Evolutionary conservation across 148 eudicot species (phyloP).

Genomic region (Nepenthes gracilis): DNA sequence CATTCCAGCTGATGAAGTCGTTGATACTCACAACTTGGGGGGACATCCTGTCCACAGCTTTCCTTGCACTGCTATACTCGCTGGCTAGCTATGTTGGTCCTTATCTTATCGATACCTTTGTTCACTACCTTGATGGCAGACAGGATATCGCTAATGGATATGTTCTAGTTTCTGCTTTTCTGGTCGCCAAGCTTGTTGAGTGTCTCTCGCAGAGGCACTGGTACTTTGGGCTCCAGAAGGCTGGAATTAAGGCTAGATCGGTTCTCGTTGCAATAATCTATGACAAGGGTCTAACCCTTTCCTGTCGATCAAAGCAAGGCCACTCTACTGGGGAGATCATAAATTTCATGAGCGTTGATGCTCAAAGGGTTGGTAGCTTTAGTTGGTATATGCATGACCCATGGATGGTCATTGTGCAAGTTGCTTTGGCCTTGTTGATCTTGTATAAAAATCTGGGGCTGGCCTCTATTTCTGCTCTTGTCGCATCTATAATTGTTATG

Average conservation of each 20-base stretch:
- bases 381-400: slow-evolving; percentile 40
- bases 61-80: slow-evolving; percentile 16
- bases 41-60: slow-evolving; percentile 20
- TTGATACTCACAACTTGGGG: slow-evolving; percentile 20
- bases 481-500: slow-evolving; percentile 20
- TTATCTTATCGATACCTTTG: slow-evolving; percentile 32
- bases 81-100: slow-evolving; percentile 36
- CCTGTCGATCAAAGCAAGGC: slow-evolving; percentile 25
- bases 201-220: slow-evolving; percentile 28
- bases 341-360: slow-evolving; percentile 36
- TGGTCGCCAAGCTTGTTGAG: slow-evolving; percentile 27
- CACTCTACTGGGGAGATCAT: slow-evolving; percentile 38
- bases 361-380: slow-evolving; percentile 25
- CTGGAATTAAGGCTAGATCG: slow-evolving; percentile 28
- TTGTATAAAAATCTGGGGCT: slow-evolving; percentile 31
- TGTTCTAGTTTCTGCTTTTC: slow-evolving; percentile 23
- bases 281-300: slow-evolving; percentile 28
- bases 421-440: slow-evolving; percentile 21
- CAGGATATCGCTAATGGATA: slow-evolving; percentile 14
- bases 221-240: slow-evolving; percentile 27
- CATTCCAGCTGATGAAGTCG: slow-evolving; percentile 18
- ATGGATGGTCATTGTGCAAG: slow-evolving; percentile 25
- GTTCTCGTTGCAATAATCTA: slow-evolving; percentile 27
- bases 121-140: slow-evolving; percentile 30
- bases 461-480: slow-evolving; percentile 24